Percentiles rank a stretch among this genome's conserved stretches.
Conservation (phyloP, 225 moss, liverwort and hornwort species). For the Pseudisothecium myosuroides region DNA sequence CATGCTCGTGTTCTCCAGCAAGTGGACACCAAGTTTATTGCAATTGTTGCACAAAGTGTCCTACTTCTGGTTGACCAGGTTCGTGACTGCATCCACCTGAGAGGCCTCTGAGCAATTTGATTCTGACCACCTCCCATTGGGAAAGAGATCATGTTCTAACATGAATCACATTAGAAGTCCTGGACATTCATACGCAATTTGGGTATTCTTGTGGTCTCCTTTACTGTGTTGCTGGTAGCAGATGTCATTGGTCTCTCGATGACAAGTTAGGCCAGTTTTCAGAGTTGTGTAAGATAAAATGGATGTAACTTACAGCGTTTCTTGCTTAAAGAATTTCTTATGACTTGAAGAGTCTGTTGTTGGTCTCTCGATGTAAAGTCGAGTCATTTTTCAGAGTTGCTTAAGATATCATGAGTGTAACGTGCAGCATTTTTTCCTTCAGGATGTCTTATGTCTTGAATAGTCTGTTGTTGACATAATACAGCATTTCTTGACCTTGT, state of each 20-base stretch:
- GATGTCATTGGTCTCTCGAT: not conserved
- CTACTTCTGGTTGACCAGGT: conserved; percentile 93
- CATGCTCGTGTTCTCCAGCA: conserved; percentile 80
- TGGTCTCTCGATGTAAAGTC: not conserved
- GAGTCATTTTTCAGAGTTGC: not conserved
- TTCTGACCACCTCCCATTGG: not conserved
- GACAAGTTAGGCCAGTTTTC: not conserved
- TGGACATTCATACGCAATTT: not conserved
- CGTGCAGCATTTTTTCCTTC: not conserved
- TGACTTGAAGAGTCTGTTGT: not conserved
- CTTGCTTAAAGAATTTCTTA: not conserved
- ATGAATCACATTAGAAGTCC: not conserved
- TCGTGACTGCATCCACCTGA: not conserved
- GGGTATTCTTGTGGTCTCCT: not conserved
- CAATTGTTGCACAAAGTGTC: conserved; percentile 58
- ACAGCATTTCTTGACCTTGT: no score
- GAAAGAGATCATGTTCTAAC: not conserved
- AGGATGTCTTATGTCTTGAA: not conserved
- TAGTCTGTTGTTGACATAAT: not conserved
- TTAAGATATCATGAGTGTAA: not conserved
- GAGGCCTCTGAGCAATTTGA: not conserved
- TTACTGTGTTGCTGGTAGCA: not conserved
- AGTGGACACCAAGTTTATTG: conserved; percentile 89
- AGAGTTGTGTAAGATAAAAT: not conserved
- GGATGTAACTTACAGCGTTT: no score